A percentile compares a stretch with the other conserved stretches of the same genome.
These are phyloP conservation scores for Psilocybe mexicana DNA, from an alignment of 1,284 basidiomycete genomes.

Conservation along the genomic window DNA sequence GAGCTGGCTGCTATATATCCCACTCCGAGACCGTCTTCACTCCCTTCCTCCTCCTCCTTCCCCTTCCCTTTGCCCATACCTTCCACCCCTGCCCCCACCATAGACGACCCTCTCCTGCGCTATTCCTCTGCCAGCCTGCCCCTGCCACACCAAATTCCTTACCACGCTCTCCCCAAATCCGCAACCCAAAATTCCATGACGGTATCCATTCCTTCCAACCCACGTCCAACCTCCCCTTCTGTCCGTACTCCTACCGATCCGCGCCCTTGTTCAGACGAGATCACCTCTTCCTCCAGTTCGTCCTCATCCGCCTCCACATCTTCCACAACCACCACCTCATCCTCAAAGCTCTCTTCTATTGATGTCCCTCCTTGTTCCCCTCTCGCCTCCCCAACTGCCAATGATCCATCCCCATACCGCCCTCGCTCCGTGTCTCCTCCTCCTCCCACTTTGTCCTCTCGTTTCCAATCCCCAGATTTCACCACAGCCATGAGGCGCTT, in stretches of 20 bases:
- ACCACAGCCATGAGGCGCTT: slow-evolving; percentile 25
- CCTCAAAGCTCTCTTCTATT: too few relatives aligned
- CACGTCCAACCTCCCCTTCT: not conserved
- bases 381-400: slow-evolving; percentile 1
- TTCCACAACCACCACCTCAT: too few relatives aligned
- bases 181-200: slow-evolving; percentile 3
- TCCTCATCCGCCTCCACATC: slow-evolving; percentile 10
- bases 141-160: slow-evolving; percentile 27
- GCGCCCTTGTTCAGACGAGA: slow-evolving; percentile 11
- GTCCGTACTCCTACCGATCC: not conserved
- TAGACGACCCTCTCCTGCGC: slow-evolving; percentile 14
- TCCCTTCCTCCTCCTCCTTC: slow-evolving; percentile 9
- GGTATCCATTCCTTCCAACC: not conserved
- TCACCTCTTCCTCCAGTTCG: slow-evolving; percentile 15
- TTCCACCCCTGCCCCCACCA: not conserved
- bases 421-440: slow-evolving; percentile 25
- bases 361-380: not conserved
- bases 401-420: slow-evolving; percentile 11
- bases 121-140: slow-evolving; percentile 26
- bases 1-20: slow-evolving; percentile 3
- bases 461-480: slow-evolving; percentile 6
- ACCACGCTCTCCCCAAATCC: slow-evolving; percentile 20
- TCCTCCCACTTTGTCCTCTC: slow-evolving; percentile 6
- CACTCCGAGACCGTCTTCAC: not conserved
- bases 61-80: not conserved